These are phyloP conservation scores for Lachnellula hyalina DNA, from an alignment of 2,329 filamentous ascomycete genomes.

Conservation along the genomic window DNA sequence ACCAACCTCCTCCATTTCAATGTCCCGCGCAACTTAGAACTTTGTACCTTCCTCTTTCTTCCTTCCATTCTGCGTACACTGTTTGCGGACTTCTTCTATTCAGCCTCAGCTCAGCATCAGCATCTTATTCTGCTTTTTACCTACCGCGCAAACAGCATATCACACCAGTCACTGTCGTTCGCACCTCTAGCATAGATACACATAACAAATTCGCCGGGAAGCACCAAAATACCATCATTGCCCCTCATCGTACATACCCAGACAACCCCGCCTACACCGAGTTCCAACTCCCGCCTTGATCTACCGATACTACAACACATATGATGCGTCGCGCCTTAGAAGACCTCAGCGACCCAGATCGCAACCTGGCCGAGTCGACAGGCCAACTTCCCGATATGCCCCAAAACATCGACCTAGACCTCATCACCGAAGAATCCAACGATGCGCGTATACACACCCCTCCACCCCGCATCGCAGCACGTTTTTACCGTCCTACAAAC, in stretches of 20 bases:
- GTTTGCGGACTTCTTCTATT: background rate
- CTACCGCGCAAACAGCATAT: background rate
- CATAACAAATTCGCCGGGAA: background rate
- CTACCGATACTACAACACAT: conserved; percentile 1
- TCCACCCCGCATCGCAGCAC: conserved; percentile 71
- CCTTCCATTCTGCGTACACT: conserved; percentile 14
- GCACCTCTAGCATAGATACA: background rate
- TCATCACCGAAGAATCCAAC: conserved; percentile 28
- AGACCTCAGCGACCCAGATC: conserved; percentile 31
- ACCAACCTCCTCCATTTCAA: conserved; percentile 19
- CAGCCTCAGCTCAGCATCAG: background rate
- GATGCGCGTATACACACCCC: conserved; percentile 47
- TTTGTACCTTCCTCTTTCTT: conserved; percentile 4
- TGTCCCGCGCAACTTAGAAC: background rate
- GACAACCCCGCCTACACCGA: no score
- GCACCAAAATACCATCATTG: background rate
- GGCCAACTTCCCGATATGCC: conserved; percentile 16
- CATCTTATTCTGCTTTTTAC: background rate
- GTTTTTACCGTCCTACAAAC: conserved; percentile 65
- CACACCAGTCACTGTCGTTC: background rate
- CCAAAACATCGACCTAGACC: conserved; percentile 24
- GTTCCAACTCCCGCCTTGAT: no score
- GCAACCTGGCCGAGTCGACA: conserved; percentile 30
- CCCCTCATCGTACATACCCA: no score
- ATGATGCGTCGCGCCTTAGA: conserved; percentile 30